These are phyloP conservation scores for Mortierella sp. DNA, from an alignment of 371 early-diverging fungal genomes.

Conservation along the genomic window DNA sequence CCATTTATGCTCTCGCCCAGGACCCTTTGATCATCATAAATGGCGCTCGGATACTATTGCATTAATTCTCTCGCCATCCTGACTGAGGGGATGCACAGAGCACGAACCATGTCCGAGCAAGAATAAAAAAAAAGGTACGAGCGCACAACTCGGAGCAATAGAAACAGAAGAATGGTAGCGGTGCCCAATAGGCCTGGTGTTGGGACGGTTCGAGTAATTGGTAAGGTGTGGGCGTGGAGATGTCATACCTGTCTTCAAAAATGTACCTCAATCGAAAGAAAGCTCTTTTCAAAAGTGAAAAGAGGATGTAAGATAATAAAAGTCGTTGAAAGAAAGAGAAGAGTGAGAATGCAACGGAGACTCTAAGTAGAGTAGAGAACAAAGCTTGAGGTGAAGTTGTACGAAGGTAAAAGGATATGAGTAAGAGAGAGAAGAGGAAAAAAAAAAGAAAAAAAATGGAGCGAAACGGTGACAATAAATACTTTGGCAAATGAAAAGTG, in stretches of 20 bases:
- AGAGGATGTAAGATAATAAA: conserved; percentile 8
- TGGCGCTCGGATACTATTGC: conserved; percentile 15
- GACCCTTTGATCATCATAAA: not conserved
- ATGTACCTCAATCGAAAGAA: not conserved
- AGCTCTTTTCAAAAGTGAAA: conserved; percentile 4
- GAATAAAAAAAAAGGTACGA: not conserved
- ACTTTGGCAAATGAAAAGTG: not conserved
- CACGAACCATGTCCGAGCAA: conserved; percentile 10
- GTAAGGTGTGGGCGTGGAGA: no score
- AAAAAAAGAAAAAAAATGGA: not conserved
- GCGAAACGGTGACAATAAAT: not conserved
- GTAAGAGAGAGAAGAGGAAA: not conserved
- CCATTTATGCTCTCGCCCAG: not conserved
- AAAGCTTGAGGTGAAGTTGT: not conserved
- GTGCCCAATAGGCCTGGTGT: not conserved
- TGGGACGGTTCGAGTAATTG: no score
- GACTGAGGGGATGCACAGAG: conserved; percentile 6
- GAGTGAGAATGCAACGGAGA: conserved; percentile 1
- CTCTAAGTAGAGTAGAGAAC: not conserved
- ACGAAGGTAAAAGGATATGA: no score
- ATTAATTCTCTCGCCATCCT: conserved; percentile 4
- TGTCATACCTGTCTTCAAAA: conserved; percentile 23
- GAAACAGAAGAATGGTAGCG: not conserved
- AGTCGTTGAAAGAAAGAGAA: not conserved
- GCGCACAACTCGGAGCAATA: not conserved